Evolutionary conservation across 1,284 basidiomycete genomes (phyloP), one percentile per base, ranked within the genome.

Genomic region (Naganishia cerealis): DNA sequence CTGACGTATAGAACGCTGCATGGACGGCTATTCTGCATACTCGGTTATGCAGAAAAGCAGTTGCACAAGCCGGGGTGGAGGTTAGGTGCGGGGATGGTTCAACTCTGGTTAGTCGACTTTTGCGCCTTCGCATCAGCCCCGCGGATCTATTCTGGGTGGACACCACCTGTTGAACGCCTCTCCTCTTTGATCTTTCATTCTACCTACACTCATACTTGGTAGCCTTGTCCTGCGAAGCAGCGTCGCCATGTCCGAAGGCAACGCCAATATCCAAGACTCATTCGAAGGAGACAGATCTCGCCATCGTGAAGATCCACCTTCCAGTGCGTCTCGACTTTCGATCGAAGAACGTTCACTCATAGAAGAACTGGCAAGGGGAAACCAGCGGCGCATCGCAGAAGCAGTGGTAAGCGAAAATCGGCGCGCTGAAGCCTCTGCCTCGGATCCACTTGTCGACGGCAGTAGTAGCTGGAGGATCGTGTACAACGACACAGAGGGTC

Each of bases 401-500:
- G 29, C 29, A 33, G 3, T 33, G 29, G 29, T 33, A 33, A 33
- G 29, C 29, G 29, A 33, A 33, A 33, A 33, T 6, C 29, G 15
- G 5, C 21, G 16, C 9, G 4, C 13, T 2, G 38, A 54, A 38
- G 18, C 61, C 6, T 54, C 50, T 21, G 16, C 36, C 1, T 40
- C 18, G 16, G 8, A 24, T 10, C 26, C 61, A 5, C 12, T 50
- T 12, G n/a, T 38, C 29, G 40, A 21, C 18, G 39, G 36, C 15
- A 52, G 53, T 33, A 21, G n/a, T 39, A 39, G 48, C 21, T 53
- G 61, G 50, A 54, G 48, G n/a, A 39, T 63, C 39, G 50, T 52
- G 7, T 63, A 63, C 15, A 26, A 24, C 46, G 50, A 63, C 50
- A 16, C 50, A 29, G 61, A 38, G 3, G 29, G 50, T 24, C 61